Conservation (phyloP, 495 filamentous ascomycete genomes). For the Aspergillus sclerotiicarbonarius region DNA sequence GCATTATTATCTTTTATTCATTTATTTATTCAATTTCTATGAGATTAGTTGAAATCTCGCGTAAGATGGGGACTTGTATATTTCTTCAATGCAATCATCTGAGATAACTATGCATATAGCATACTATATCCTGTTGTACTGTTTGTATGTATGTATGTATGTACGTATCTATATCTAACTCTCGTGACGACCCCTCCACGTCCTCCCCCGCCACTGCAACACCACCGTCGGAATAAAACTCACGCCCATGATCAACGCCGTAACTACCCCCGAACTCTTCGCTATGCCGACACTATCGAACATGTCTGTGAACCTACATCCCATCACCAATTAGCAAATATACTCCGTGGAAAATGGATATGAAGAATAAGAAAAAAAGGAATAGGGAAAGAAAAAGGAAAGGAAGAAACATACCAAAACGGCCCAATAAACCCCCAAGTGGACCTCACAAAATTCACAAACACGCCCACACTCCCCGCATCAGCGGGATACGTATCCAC, state of each 20-base stretch:
- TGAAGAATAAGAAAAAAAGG: no score
- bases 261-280: conserved; percentile 40
- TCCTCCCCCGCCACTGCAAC: conserved; percentile 36
- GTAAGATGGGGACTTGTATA: no score
- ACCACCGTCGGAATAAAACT: conserved; percentile 44
- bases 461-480: conserved; percentile 51
- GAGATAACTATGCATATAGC: no score
- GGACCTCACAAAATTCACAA: conserved; percentile 56
- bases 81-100: no score
- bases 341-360: no score
- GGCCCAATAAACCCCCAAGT: conserved; percentile 60
- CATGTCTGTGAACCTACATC: conserved; percentile 46
- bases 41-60: no score
- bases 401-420: conserved; percentile 47
- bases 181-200: conserved; percentile 11
- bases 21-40: no score
- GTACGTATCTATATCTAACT: no score
- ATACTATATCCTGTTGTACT: no score
- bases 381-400: background rate
- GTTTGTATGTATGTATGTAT: no score
- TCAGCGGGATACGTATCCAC: conserved; percentile 54
- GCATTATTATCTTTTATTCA: no score
- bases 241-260: conserved; percentile 41
- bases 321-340: no score
- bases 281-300: conserved; percentile 47